Base-by-base conservation (phyloP, 2,329 filamentous ascomycete genomes). In the Monilinia fructigena region DNA sequence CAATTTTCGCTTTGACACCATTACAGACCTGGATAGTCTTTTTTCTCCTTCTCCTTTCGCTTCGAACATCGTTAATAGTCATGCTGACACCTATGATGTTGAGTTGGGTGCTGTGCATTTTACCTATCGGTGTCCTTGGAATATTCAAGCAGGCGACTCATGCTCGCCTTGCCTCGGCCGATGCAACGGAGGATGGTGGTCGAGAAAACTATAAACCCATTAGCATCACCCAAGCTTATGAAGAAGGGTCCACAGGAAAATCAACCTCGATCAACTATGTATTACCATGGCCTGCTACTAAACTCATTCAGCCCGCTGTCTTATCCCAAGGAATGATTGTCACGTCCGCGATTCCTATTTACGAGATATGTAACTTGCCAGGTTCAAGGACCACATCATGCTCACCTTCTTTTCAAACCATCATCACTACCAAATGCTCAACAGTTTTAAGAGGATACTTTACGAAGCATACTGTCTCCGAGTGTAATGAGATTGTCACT, bases 401-500 rank as follows among this genome's bases (percentile, higher is more conserved):
- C 54, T 71, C 71, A 4, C 69, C 67, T 16, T 67, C 65, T 12
- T 67, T 67, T 28, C 55, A 69, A 35, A 72, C 68, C 12, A 45
- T 66, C 10, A 70, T 59, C 35, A 70, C 68, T 1, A 65, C 69
- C 31, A 42, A 65, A 28, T 75, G 73, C 65, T 74, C 70, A 23
- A 69, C 71, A 14, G 59, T 72, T 11, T 55, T 75, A 16, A 71
- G 66, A 26, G 72, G 70, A 35, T 75, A 72, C 47, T 71, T 69
- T 4, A 63, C 62, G 11, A 63, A 20, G 20, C 50, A 70, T 35
- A 72, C 71, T 1, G 63, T 74, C 31, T 73, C 55, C 5, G 70
- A 73, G n/a, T 75, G 73, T 50, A 50, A 65, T 40, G 68, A 73
- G 61, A 72, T 64, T 23, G 62, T 74, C 20, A 74, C 72, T 11